Base-by-base conservation (phyloP, 345 rosid species). In the Aquilaria sinensis region DNA sequence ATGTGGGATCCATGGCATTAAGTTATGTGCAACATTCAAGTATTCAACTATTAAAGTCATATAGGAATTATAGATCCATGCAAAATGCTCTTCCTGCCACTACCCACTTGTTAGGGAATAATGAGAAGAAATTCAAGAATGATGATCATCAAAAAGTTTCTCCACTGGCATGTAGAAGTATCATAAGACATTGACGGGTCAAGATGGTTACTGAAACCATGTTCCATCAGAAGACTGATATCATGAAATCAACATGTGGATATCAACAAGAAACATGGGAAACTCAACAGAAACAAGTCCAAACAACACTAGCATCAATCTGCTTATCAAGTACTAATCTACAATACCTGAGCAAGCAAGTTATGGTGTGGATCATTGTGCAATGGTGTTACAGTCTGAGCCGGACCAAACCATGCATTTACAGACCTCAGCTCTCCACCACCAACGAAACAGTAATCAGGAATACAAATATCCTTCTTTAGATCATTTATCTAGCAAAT, bases 291-390 rank as follows among this genome's bases (percentile, higher is more conserved):
- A 23, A 23, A 23, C 23, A 23, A 23, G 23, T 23, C 23, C 23
- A 23, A 23, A 23, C 23, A 23, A 23, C 23, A 23, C 23, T 23
- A 23, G 23, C 23, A 23, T 23, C 23, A 23, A 1, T 23, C 23
- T 23, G 23, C 23, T 23, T 23, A 23, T 23, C 23, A 23, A 23
- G 23, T 23, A 23, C n/a, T n/a, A 56, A 50, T 15, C 49, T 43
- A 63, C 31, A 51, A 43, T 74, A 90, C 98, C 98, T 93, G 98
- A 50, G 97, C 90, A 66, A 93, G 84, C 60, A 93, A 78, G 71
- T 93, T 93, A 74, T 93, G 98, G 80, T 93, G 98, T 31, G 98
- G 98, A 72, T 93, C 98, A 77, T 93, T 97, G 73, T 93, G 98
- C 80, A 93, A 67, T 5, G 98, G 98, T 41, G 98, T 93, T 61